Conservation (phyloP, 371 early-diverging fungal genomes). For the Apophysomyces sp. region DNA sequence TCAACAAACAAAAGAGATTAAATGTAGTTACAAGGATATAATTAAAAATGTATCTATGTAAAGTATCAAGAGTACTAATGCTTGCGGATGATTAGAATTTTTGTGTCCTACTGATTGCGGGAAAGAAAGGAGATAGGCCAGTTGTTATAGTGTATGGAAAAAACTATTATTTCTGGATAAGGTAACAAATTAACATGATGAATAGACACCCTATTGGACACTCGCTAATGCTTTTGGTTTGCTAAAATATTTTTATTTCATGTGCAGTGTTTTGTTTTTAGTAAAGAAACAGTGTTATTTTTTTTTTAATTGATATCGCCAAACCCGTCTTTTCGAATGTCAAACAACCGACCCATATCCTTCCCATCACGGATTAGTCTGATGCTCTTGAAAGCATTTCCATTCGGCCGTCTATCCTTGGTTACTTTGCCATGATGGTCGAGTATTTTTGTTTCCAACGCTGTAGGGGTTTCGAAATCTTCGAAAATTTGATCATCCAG, state of each 20-base stretch:
- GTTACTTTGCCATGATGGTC: conserved; percentile 49
- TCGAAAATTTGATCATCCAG: conserved; percentile 43
- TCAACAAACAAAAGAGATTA: too few species aligned
- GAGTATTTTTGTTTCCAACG: conserved; percentile 52
- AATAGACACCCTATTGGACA: not conserved
- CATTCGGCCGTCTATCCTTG: conserved; percentile 52
- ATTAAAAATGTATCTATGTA: too few species aligned
- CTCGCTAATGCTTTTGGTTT: too few species aligned
- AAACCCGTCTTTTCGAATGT: conserved; percentile 52
- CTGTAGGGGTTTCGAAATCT: conserved; percentile 55
- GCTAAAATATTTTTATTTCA: not conserved
- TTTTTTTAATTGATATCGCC: conserved; percentile 6
- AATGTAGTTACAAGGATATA: too few species aligned
- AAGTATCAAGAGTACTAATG: too few species aligned
- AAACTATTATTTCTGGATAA: too few species aligned
- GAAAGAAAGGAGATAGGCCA: too few species aligned
- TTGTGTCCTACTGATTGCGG: too few species aligned
- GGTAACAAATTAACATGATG: too few species aligned
- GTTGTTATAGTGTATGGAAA: too few species aligned
- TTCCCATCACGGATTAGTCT: conserved; percentile 42
- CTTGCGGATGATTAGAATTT: too few species aligned
- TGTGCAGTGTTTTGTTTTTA: not conserved
- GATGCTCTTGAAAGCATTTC: conserved; percentile 55
- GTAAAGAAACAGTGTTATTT: not conserved
- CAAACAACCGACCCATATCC: conserved; percentile 51